These are phyloP conservation scores for Prunus kanzakura DNA, from an alignment of 306 rosid genomes.

Conservation along the genomic window DNA sequence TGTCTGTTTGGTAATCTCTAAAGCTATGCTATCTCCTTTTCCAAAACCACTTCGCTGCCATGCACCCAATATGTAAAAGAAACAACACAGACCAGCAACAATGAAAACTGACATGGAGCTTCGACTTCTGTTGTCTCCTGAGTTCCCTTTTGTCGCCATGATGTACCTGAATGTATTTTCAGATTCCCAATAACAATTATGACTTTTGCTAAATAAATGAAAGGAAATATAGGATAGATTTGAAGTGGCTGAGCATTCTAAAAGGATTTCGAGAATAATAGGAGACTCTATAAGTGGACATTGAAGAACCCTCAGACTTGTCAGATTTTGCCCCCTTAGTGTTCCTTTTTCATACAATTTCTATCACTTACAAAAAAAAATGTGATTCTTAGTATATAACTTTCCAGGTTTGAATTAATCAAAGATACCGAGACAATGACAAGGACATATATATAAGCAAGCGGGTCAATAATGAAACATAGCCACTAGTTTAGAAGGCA, in stretches of 20 bases:
- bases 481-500: not conserved
- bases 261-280: not conserved
- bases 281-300: not conserved
- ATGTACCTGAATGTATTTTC: conserved; percentile 19
- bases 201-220: not conserved
- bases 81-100: conserved; percentile 63
- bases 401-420: not conserved
- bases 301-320: not conserved
- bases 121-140: conserved; percentile 56
- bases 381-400: not conserved
- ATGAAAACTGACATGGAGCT: conserved; percentile 48
- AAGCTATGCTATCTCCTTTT: conserved; percentile 82
- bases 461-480: not conserved
- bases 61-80: conserved; percentile 75
- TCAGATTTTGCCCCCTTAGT: not conserved
- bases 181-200: not conserved
- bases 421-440: not conserved
- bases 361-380: not conserved
- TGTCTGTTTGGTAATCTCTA: conserved; percentile 58
- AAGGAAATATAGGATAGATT: not conserved
- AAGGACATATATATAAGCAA: not conserved
- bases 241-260: not conserved
- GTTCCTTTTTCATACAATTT: not conserved
- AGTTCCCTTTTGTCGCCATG: conserved; percentile 75
- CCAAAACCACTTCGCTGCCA: conserved; percentile 94